These are phyloP conservation scores for Calendula officinalis DNA, from an alignment of 129 eudicot genomes.

Conservation along the genomic window DNA sequence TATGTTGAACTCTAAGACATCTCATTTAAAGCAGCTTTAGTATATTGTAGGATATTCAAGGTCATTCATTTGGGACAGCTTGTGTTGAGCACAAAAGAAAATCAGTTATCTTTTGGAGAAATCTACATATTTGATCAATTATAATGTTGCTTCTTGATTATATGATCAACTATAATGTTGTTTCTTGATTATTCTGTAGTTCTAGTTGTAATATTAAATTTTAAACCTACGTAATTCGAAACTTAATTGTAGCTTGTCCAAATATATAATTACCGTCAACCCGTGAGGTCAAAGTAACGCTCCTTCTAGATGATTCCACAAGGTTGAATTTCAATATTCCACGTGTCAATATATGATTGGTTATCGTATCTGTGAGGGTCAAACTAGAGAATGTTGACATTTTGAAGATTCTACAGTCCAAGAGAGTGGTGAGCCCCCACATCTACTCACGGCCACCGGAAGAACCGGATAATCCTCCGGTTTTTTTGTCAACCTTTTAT, in stretches of 20 bases:
- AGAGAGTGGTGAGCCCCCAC: not conserved
- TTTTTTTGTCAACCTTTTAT: not conserved
- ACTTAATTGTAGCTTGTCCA: not conserved
- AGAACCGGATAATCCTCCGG: slow-evolving; percentile 5
- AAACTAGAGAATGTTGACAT: not conserved
- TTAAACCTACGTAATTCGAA: not conserved
- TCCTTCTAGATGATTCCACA: not conserved
- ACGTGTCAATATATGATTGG: not conserved
- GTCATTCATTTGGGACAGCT: too few relatives aligned
- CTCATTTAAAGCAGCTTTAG: not conserved
- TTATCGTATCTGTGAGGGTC: not conserved
- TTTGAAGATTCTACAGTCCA: not conserved
- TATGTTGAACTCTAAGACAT: not conserved
- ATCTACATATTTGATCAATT: too few relatives aligned
- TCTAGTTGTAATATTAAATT: too few relatives aligned
- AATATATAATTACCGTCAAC: not conserved
- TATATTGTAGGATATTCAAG: not conserved
- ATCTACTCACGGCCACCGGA: not conserved
- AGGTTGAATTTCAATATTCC: not conserved
- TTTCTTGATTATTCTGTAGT: too few relatives aligned
- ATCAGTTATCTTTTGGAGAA: too few relatives aligned
- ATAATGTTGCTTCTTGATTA: too few relatives aligned
- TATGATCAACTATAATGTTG: too few relatives aligned
- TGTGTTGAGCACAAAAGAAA: too few relatives aligned
- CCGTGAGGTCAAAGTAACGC: not conserved